Base-by-base conservation (phyloP, 192 early-diverging fungal genomes). In the Podochytrium sp. region DNA sequence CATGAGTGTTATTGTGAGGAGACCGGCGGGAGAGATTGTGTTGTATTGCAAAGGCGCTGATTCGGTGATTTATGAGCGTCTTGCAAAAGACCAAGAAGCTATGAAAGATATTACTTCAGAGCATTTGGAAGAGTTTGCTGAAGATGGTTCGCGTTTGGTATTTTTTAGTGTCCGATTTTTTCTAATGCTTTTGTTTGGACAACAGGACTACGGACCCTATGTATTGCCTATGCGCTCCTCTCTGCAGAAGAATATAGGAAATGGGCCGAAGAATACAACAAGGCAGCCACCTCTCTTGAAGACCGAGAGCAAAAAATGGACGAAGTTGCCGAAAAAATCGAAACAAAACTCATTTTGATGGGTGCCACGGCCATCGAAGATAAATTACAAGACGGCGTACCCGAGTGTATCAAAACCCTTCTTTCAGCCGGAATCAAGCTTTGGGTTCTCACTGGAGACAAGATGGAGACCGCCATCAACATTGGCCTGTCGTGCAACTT, bases 331-430 rank as follows among this genome's bases (percentile, higher is more conserved):
- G 93, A 94, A 52, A 74, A 81, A 25, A 94, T 97, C 33, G 97
- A 99, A 78, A 83, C 79, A 38, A 83, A 89, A 1, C 73, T 99
- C 65, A 84, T 87, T 68, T 79, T 99, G 47, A 82, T 97, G 59
- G 97, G 97, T 60, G 95, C 93, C n/a, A 99, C 97, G 0, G 97
- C 97, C 3, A 98, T 99, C 57, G 97, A 99, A 83, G 97, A 99
- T 77, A 90, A 92, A 81, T 89, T 99, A 18, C 97, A 99, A 77
- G 95, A 95, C n/a, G 95, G 94, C 66, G 97, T 99, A 2, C 96
- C 97, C 5, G 94, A 95, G 65, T 91, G 92, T 43, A 98, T 99
- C 70, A 89, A 90, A 1, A 88, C 89, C 34, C 78, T 99, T 57
- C 84, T 91, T 1, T 83, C 84, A 49, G 96, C 96, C 0, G 95